Percentiles rank a stretch among this genome's conserved stretches.
Evolutionary conservation across 2,329 filamentous ascomycete species (phyloP).

Genomic region (Hymenoscyphus linearis): DNA sequence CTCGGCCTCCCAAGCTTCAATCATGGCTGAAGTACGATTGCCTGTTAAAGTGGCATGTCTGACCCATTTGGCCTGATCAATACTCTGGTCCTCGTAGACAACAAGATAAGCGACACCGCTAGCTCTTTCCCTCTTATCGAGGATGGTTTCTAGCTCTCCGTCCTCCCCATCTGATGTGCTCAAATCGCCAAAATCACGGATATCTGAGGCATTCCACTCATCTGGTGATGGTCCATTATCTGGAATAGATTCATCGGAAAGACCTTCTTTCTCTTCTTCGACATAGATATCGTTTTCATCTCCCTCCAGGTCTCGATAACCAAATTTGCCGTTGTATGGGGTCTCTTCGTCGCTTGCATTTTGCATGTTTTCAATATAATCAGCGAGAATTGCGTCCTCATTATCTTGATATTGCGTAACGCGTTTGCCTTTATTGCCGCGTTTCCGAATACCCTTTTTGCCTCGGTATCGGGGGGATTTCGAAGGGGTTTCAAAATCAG

Average conservation of each 20-base stretch:
- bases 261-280: conserved; percentile 17
- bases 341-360: conserved; percentile 19
- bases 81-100: conserved; percentile 38
- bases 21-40: conserved; percentile 27
- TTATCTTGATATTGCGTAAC: conserved; percentile 1
- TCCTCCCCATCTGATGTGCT: conserved; percentile 45
- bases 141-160: conserved; percentile 37
- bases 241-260: conserved; percentile 17
- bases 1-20: conserved; percentile 33
- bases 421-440: neutral
- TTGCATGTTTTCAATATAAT: conserved; percentile 35
- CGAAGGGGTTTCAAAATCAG: neutral
- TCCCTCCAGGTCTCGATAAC: conserved; percentile 40
- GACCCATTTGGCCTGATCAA: conserved; percentile 47
- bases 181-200: conserved; percentile 43
- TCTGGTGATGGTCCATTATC: conserved; percentile 8
- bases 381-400: conserved; percentile 27
- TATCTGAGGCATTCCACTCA: conserved; percentile 40
- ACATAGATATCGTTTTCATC: conserved; percentile 37
- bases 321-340: conserved; percentile 13
- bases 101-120: conserved; percentile 46
- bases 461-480: neutral
- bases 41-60: conserved; percentile 32
- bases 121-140: conserved; percentile 40
- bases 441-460: neutral